Conservation (phyloP, 108 stramenopile species). For the Cylindrotheca fusiformis region DNA sequence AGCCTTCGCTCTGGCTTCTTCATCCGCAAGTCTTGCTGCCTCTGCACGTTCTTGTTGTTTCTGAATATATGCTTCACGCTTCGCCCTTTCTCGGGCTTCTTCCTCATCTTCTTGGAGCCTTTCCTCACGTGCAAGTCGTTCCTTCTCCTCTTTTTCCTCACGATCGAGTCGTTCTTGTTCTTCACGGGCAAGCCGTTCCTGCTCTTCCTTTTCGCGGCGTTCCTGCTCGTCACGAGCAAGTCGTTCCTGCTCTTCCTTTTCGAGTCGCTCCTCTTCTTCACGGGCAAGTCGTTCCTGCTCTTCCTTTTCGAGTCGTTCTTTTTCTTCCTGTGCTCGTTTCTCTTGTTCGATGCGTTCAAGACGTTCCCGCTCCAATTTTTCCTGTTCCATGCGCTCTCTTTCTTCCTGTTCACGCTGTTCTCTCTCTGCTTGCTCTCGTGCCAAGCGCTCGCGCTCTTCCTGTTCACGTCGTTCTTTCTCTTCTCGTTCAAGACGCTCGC, state of each 20-base stretch:
- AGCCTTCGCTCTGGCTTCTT: not conserved
- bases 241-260: not conserved
- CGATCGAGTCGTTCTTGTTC: not conserved
- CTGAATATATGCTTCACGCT: not conserved
- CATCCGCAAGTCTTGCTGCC: not conserved
- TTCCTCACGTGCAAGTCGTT: not conserved
- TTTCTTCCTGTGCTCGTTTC: not conserved
- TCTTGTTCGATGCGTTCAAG: not conserved
- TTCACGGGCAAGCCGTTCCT: not conserved
- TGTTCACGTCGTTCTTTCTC: no score
- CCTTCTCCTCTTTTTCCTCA: not conserved
- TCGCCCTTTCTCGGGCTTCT: not conserved
- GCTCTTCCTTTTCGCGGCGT: not conserved
- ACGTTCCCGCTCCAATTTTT: not conserved
- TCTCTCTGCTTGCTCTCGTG: no score
- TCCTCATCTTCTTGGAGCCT: not conserved
- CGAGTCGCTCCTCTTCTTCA: not conserved
- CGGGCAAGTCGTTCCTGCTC: not conserved
- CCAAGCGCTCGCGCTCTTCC: not conserved
- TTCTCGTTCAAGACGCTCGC: no score
- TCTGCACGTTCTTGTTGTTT: not conserved
- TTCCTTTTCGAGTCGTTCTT: not conserved
- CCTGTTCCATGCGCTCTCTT: not conserved
- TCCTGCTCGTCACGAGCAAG: not conserved
- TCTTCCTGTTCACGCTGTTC: not conserved